Conservation (phyloP, 768 basidiomycete genomes). For the Psilocybe sp. region DNA sequence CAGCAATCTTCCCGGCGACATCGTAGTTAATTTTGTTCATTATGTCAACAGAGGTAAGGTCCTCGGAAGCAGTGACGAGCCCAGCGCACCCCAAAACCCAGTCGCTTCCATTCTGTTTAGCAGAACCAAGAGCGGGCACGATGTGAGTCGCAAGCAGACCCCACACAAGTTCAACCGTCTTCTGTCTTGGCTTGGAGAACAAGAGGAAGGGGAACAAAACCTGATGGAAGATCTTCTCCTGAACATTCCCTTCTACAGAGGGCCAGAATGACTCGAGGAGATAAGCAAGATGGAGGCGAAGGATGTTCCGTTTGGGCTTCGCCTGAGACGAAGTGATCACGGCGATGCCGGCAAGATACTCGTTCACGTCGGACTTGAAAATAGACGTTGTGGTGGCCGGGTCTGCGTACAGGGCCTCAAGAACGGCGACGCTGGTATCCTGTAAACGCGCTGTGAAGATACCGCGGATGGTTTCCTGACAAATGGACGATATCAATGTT, state of each 20-base stretch:
- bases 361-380: conserved; percentile 35
- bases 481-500: neutral
- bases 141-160: conserved; percentile 47
- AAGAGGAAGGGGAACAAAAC: conserved; percentile 74
- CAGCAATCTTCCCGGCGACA: conserved; percentile 62
- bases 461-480: conserved; percentile 54
- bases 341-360: conserved; percentile 46
- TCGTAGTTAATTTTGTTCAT: conserved; percentile 52
- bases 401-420: conserved; percentile 65
- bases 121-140: conserved; percentile 10
- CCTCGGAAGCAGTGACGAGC: conserved; percentile 34
- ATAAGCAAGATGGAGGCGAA: conserved; percentile 59
- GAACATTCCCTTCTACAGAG: conserved; percentile 17
- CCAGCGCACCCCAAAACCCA: conserved; percentile 57
- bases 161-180: conserved; percentile 70
- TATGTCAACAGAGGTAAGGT: conserved; percentile 32
- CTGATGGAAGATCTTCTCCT: conserved; percentile 41
- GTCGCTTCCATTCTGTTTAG: conserved; percentile 25
- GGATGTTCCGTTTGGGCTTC: conserved; percentile 47
- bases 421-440: conserved; percentile 58
- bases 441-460: conserved; percentile 68
- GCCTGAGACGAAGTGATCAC: conserved; percentile 31
- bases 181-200: conserved; percentile 68
- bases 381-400: conserved; percentile 44
- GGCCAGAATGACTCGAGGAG: conserved; percentile 44